Conservation (phyloP, 768 basidiomycete genomes). For the Panellus pusillus region DNA sequence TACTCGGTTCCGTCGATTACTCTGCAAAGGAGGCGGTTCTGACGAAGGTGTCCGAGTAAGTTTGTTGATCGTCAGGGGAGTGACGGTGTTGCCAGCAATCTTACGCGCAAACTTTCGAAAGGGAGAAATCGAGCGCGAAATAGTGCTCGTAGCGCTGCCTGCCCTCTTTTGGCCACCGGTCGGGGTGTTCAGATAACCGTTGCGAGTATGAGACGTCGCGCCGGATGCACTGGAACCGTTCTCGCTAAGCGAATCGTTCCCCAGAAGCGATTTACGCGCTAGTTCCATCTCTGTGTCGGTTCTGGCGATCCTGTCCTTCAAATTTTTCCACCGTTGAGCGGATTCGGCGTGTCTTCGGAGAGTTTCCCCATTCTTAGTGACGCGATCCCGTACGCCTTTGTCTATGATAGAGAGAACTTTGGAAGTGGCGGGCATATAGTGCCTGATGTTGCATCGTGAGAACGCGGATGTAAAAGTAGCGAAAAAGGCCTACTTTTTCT, state of each 20-base stretch:
- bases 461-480: constrained; percentile 8
- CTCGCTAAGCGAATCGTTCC: constrained; percentile 62
- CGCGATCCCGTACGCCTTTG: constrained; percentile 89
- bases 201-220: constrained; percentile 38
- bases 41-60: constrained; percentile 46
- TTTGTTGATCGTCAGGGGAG: constrained; percentile 51
- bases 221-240: constrained; percentile 70
- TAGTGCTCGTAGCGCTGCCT: constrained; percentile 50
- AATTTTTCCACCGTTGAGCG: constrained; percentile 78
- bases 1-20: constrained; percentile 55
- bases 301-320: constrained; percentile 75
- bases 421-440: constrained; percentile 91
- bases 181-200: constrained; percentile 68
- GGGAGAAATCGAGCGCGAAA: constrained; percentile 80
- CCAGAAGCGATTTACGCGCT: constrained; percentile 58
- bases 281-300: constrained; percentile 83
- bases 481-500: constrained; percentile 69
- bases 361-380: constrained; percentile 96
- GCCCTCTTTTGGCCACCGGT: constrained; percentile 45
- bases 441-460: constrained; percentile 45
- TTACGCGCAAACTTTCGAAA: constrained; percentile 76
- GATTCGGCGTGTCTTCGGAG: constrained; percentile 88
- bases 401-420: constrained; percentile 93
- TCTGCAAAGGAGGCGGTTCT: constrained; percentile 39
- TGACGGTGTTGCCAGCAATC: constrained; percentile 52